Evolutionary conservation across 2,329 filamentous ascomycete species (phyloP).

Genomic region (Fusarium tricinctum): DNA sequence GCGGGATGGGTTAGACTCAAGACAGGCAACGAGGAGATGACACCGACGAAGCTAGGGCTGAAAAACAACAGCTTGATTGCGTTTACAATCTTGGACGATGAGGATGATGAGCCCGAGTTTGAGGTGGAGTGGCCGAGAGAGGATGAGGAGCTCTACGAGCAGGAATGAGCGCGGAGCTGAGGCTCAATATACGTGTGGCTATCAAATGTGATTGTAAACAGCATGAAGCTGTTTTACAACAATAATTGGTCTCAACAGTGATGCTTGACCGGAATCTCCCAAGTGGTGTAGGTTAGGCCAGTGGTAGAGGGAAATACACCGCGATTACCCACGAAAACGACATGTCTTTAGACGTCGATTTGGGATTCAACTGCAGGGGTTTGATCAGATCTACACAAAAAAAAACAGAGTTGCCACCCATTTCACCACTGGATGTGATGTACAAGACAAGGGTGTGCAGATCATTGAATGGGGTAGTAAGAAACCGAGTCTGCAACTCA

Average conservation of each 20-base stretch:
- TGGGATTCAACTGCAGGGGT: not conserved
- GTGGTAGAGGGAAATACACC: not conserved
- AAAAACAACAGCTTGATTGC: constrained; percentile 65
- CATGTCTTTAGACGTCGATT: not conserved
- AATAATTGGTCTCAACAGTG: not conserved
- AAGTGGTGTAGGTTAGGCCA: not conserved
- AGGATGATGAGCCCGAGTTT: constrained; percentile 59
- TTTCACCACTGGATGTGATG: constrained; percentile 1
- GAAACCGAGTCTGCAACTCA: not conserved
- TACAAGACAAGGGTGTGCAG: constrained; percentile 20
- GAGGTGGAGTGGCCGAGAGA: constrained; percentile 63
- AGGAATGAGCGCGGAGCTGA: constrained; percentile 2
- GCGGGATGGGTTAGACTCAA: constrained; percentile 66
- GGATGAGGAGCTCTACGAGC: constrained; percentile 56
- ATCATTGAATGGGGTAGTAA: constrained; percentile 17
- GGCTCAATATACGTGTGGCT: accelerated
- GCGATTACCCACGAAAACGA: not conserved
- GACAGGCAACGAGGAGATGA: constrained; percentile 54
- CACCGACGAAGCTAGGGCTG: constrained; percentile 59
- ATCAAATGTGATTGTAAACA: too few species aligned
- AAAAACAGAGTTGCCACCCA: constrained; percentile 24
- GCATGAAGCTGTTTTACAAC: too few species aligned
- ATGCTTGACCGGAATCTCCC: not conserved
- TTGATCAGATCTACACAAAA: not conserved
- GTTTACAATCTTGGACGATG: constrained; percentile 61